Evolutionary conservation across 192 early-diverging fungal genomes (phyloP).

Genomic region (Umbelopsis vinacea): DNA sequence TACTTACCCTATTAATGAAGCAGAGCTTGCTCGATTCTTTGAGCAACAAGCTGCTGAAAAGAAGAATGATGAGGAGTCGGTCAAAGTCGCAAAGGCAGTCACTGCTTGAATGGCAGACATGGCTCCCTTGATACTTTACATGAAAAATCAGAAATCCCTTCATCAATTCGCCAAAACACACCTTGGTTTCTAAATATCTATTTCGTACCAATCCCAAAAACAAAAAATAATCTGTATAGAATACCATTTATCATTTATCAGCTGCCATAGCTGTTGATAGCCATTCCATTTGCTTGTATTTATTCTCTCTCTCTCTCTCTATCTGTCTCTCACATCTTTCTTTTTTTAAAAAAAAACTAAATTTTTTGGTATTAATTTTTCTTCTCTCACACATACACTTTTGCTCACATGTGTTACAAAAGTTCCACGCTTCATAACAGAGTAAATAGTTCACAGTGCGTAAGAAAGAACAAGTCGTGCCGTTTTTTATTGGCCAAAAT

Average conservation of each 20-base stretch:
- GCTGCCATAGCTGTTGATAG: neutral
- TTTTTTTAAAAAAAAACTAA: too few species aligned
- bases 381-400: neutral
- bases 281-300: neutral
- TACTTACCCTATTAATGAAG: constrained; percentile 77
- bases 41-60: constrained; percentile 26
- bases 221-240: constrained; percentile 2
- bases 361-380: neutral
- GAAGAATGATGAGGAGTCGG: neutral
- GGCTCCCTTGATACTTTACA: too few species aligned
- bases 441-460: neutral
- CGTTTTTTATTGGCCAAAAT: neutral
- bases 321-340: neutral
- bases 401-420: neutral
- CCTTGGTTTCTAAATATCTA: too few species aligned
- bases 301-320: neutral
- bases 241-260: neutral
- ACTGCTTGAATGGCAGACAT: neutral
- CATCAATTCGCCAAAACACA: too few species aligned
- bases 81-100: neutral
- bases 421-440: neutral
- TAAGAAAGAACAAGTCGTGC: too few species aligned
- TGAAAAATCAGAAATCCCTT: too few species aligned
- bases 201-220: neutral
- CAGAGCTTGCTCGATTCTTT: constrained; percentile 55